Base-by-base conservation (phyloP, 2,329 filamentous ascomycete species). In the Trichoderma sp. region DNA sequence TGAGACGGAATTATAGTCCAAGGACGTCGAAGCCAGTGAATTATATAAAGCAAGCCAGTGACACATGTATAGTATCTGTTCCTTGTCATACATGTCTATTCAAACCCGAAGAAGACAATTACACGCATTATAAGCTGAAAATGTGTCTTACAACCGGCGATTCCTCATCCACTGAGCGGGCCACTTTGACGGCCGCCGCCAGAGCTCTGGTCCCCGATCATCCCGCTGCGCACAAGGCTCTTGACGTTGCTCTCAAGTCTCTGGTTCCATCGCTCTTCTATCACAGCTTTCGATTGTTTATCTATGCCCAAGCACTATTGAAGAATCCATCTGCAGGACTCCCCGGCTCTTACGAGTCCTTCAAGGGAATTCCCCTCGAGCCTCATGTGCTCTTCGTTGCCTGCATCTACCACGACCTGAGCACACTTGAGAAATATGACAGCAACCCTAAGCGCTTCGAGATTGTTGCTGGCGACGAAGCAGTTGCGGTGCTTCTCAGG, bases 301-400 rank as follows among this genome's bases (percentile, higher is more conserved):
- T 68, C 18, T 68, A 68, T 10, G 66, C 66, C 10, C 66, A 68
- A 56, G 66, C 66, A 1, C 32, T 68, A 7, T 21, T 55, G 28
- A 64, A 58, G 8, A 39, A 28, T 5, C 26, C 59, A n/a, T 30
- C 59, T n/a, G 32, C 30, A 5, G 21, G 49, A 7, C 11, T 58
- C 5, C 26, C 66, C 11, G 59, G 59, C 5, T 68, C 56, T 46
- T 54, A 32, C 46, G 59, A 52, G 16, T 16, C 59, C 14, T 61
- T 68, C 26, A 56, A 49, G 3, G 34, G 37, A 8, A 18, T 64
- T 32, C 16, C 66, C 4, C 28, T 68, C 21, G 51, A 68, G 18
- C 66, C 66, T 2, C 59, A 68, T 46, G 66, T 68, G 10, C 66
- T 68, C 28, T 68, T 68, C 30, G 66, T 68, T 37, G 66, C 66